Evolutionary conservation across 164 flowering plant genomes (phyloP).

Genomic region (Kingdonia uniflora): DNA sequence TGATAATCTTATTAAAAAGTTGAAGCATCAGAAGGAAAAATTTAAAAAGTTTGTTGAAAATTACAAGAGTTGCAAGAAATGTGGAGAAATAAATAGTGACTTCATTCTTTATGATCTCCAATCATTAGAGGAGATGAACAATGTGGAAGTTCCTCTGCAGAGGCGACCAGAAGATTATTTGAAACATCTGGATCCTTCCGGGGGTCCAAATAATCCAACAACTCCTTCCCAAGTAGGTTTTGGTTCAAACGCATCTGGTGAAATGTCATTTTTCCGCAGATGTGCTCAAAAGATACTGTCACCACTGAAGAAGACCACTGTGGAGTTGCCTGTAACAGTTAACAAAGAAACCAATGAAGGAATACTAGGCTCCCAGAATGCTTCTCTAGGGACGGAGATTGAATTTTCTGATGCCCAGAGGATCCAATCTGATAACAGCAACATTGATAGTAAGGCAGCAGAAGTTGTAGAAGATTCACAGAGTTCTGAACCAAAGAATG

Average conservation of each 20-base stretch:
- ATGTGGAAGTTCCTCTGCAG: slow-evolving; percentile 27
- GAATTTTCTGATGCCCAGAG: slow-evolving; percentile 21
- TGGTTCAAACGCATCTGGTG: slow-evolving; percentile 6
- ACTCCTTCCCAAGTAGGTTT: slow-evolving; percentile 3
- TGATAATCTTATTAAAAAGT: slow-evolving; percentile 43
- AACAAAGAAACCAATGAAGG: too few relatives aligned
- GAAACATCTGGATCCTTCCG: slow-evolving; percentile 16
- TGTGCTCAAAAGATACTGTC: slow-evolving; percentile 13
- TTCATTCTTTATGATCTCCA: slow-evolving; percentile 42
- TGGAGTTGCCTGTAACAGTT: too few relatives aligned
- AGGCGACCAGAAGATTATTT: slow-evolving; percentile 22
- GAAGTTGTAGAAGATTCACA: slow-evolving; percentile 41
- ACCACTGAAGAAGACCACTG: slow-evolving; percentile 14
- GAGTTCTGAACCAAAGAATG: slow-evolving; percentile 29
- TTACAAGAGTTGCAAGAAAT: slow-evolving; percentile 42
- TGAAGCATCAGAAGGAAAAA: slow-evolving; percentile 49
- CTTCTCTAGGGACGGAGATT: slow-evolving; percentile 18
- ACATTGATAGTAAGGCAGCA: slow-evolving; percentile 15
- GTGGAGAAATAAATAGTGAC: slow-evolving; percentile 45
- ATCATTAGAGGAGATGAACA: slow-evolving; percentile 28
- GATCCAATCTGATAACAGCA: slow-evolving; percentile 15
- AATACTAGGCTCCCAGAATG: neutral
- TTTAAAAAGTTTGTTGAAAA: slow-evolving; percentile 48
- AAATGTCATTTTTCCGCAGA: slow-evolving; percentile 12
- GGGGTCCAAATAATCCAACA: neutral